Conservation (phyloP, 2,329 filamentous ascomycete species). For the Paracoccidioides brasiliensis region DNA sequence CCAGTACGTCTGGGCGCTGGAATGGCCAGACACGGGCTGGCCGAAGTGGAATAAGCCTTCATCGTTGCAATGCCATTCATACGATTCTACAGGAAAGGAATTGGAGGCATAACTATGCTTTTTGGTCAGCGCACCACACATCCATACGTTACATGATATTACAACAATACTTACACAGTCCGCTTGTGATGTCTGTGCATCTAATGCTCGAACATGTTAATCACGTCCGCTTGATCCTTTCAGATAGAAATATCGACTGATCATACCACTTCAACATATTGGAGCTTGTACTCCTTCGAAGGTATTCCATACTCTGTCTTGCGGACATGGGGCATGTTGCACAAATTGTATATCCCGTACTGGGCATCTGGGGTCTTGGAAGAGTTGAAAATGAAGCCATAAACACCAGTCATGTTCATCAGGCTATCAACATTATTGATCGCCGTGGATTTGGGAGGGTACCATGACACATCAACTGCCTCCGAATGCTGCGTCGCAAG, state of each 20-base stretch:
- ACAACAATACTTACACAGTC: conserved; percentile 39
- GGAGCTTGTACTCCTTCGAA: conserved; percentile 45
- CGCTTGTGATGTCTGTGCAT: conserved; percentile 78
- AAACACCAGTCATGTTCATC: conserved; percentile 47
- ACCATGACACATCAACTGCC: conserved; percentile 40
- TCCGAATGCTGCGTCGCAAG: conserved; percentile 3
- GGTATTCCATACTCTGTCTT: conserved; percentile 48
- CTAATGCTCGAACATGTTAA: conserved; percentile 20
- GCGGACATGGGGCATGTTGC: conserved; percentile 80
- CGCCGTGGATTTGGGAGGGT: conserved; percentile 41
- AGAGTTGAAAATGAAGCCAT: conserved; percentile 62
- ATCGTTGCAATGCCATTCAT: conserved; percentile 60
- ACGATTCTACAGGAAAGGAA: conserved; percentile 59
- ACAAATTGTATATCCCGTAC: conserved; percentile 64
- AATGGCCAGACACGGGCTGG: conserved; percentile 34
- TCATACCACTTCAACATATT: conserved; percentile 63
- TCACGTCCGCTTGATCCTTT: conserved; percentile 5
- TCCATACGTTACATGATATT: neutral
- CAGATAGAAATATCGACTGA: neutral
- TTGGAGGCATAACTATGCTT: conserved; percentile 50
- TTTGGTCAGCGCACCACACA: neutral
- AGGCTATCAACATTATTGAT: conserved; percentile 51
- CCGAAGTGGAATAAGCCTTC: conserved; percentile 58
- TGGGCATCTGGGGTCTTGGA: conserved; percentile 43
- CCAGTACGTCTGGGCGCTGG: conserved; percentile 52